Conservation (phyloP, 2,329 filamentous ascomycete species). For the Ascochyta koolunga region DNA sequence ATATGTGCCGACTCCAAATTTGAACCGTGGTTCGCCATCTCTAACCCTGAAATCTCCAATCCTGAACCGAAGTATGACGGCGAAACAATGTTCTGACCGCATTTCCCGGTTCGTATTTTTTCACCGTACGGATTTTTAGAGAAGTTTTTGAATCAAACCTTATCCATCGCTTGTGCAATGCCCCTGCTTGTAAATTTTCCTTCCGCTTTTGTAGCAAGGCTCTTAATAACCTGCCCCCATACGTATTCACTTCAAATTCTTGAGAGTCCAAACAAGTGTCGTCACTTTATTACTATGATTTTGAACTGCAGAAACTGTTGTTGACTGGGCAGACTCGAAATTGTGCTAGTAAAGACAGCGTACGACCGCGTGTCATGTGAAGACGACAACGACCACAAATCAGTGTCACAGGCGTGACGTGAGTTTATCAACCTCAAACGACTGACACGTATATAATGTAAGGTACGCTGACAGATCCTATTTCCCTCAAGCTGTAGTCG, state of each 20-base stretch:
- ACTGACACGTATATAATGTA: background rate
- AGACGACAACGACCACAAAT: background rate
- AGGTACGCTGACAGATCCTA: background rate
- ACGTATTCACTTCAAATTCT: too few relatives aligned
- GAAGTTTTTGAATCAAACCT: too few relatives aligned
- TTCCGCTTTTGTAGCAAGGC: too few relatives aligned
- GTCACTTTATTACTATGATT: too few relatives aligned
- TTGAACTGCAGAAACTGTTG: background rate
- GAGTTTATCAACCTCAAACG: conserved; percentile 1
- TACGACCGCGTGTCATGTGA: conserved; percentile 3
- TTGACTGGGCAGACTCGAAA: background rate
- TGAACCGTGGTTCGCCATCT: background rate
- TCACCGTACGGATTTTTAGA: too few relatives aligned
- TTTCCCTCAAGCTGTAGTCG: too few relatives aligned
- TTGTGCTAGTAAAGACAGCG: conserved; percentile 21
- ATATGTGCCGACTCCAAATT: background rate
- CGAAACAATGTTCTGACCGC: background rate
- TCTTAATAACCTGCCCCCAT: too few relatives aligned
- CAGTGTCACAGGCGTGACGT: conserved; percentile 2
- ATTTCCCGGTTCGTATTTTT: too few relatives aligned
- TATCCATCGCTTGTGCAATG: too few relatives aligned
- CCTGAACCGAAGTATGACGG: background rate
- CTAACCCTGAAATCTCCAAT: too few relatives aligned
- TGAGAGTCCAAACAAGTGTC: too few relatives aligned
- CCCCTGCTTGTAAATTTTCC: too few relatives aligned